Conservation (phyloP, 2,329 filamentous ascomycete species). For the Talaromyces sp. region DNA sequence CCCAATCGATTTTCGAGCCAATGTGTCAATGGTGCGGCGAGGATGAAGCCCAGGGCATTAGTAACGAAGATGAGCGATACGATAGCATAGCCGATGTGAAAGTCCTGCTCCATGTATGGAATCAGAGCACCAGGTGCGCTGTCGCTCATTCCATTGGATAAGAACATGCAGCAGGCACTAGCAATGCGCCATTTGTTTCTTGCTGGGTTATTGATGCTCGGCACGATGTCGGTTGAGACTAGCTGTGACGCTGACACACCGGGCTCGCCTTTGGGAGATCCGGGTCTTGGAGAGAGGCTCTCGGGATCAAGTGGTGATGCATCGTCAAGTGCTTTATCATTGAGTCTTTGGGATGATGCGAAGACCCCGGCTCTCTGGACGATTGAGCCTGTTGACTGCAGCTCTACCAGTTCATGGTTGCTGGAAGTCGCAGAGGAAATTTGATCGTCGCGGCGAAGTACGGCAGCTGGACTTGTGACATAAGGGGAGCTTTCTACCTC, state of each 20-base stretch:
- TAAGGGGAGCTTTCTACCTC: conserved; percentile 39
- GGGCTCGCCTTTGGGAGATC: conserved; percentile 16
- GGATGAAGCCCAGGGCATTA: conserved; percentile 72
- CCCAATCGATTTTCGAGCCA: conserved; percentile 61
- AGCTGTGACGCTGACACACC: background rate
- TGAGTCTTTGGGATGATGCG: background rate
- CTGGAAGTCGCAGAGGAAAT: conserved; percentile 22
- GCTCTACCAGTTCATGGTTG: conserved; percentile 24
- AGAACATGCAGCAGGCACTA: conserved; percentile 61
- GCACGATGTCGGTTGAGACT: conserved; percentile 23
- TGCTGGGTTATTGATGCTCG: conserved; percentile 30
- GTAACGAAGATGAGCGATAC: conserved; percentile 80
- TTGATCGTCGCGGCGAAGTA: conserved; percentile 30
- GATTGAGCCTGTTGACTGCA: conserved; percentile 18
- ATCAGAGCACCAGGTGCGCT: conserved; percentile 73
- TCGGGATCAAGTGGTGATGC: conserved; percentile 25
- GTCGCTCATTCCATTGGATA: conserved; percentile 71
- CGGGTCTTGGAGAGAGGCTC: conserved; percentile 18
- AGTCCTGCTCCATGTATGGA: conserved; percentile 74
- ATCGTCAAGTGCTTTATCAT: background rate
- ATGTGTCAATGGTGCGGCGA: conserved; percentile 68
- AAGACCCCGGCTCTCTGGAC: conserved; percentile 11
- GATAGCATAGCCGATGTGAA: conserved; percentile 70
- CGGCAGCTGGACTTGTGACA: conserved; percentile 39
- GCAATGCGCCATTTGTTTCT: conserved; percentile 70